These are phyloP conservation scores for Hemisphaericaspora lyxosophila DNA, from an alignment of 1,139 yeast species.

Conservation along the genomic window DNA sequence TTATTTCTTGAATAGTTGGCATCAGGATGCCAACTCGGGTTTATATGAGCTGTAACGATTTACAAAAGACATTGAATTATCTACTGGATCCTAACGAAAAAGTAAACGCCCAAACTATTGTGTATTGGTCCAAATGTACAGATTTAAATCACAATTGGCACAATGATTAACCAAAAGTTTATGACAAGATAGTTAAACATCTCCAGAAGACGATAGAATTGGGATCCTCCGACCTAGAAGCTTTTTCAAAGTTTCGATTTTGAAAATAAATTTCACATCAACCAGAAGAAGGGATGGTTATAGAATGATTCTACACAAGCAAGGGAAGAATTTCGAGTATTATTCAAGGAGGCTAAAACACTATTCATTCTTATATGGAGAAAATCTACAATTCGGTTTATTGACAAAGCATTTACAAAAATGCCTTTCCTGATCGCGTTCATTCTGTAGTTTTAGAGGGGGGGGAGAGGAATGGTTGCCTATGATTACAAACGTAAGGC, in stretches of 20 bases:
- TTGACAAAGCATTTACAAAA: conserved; percentile 55
- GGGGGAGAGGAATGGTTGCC: conserved; percentile 96
- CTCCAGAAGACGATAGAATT: conserved; percentile 30
- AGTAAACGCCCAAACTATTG: conserved; percentile 44
- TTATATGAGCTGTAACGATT: conserved; percentile 64
- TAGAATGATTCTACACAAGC: conserved; percentile 68
- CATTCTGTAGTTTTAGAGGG: conserved; percentile 74
- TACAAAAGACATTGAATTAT: conserved; percentile 61
- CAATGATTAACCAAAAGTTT: conserved; percentile 49
- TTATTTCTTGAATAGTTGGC: conserved; percentile 67
- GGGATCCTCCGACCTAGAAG: conserved; percentile 21
- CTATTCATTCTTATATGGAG: conserved; percentile 73
- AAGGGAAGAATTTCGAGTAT: conserved; percentile 51
- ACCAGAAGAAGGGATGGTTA: conserved; percentile 96
- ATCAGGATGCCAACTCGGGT: conserved; percentile 74
- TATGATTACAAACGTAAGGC: conserved; percentile 64
- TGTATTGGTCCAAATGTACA: conserved; percentile 47
- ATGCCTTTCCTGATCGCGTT: conserved; percentile 43
- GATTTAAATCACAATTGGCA: conserved; percentile 75
- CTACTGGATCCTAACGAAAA: conserved; percentile 50
- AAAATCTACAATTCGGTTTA: conserved; percentile 55
- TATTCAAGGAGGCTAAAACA: conserved; percentile 72
- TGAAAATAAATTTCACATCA: conserved; percentile 59
- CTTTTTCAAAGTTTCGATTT: conserved; percentile 17
- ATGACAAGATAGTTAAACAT: conserved; percentile 46